Conservation (phyloP, 495 filamentous ascomycete genomes). For the Evernia prunastri region DNA sequence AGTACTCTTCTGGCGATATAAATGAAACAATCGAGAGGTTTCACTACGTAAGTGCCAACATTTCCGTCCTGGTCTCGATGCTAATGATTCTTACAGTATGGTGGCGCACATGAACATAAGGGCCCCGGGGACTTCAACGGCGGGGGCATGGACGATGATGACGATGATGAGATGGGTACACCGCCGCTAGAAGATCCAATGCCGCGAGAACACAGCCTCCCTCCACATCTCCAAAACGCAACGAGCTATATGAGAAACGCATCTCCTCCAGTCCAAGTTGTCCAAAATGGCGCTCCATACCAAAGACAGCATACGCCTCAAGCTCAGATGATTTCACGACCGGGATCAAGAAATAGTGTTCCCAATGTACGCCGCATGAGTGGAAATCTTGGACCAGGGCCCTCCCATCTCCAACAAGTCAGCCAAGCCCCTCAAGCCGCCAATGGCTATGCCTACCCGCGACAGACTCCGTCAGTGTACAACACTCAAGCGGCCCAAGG, state of each 20-base stretch:
- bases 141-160: constrained; percentile 80
- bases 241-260: constrained; percentile 74
- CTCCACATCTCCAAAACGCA: constrained; percentile 70
- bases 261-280: constrained; percentile 84
- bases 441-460: constrained; percentile 79
- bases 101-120: constrained; percentile 90
- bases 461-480: constrained; percentile 71
- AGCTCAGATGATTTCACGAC: constrained; percentile 67
- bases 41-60: constrained; percentile 65
- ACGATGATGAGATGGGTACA: constrained; percentile 69
- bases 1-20: constrained; percentile 93
- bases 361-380: constrained; percentile 62
- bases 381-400: constrained; percentile 65
- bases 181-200: constrained; percentile 57
- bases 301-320: constrained; percentile 74
- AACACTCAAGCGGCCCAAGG: constrained; percentile 54
- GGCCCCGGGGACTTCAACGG: constrained; percentile 87
- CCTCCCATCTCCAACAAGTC: constrained; percentile 46
- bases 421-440: constrained; percentile 25
- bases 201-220: constrained; percentile 52
- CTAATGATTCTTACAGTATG: constrained; percentile 55
- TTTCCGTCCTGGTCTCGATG: background rate
- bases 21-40: constrained; percentile 79
- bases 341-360: constrained; percentile 63
- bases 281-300: constrained; percentile 70